Evolutionary conservation across 495 filamentous ascomycete species (phyloP), one percentile per base, ranked within the genome.

Genomic region (Bombardia bombarda): DNA sequence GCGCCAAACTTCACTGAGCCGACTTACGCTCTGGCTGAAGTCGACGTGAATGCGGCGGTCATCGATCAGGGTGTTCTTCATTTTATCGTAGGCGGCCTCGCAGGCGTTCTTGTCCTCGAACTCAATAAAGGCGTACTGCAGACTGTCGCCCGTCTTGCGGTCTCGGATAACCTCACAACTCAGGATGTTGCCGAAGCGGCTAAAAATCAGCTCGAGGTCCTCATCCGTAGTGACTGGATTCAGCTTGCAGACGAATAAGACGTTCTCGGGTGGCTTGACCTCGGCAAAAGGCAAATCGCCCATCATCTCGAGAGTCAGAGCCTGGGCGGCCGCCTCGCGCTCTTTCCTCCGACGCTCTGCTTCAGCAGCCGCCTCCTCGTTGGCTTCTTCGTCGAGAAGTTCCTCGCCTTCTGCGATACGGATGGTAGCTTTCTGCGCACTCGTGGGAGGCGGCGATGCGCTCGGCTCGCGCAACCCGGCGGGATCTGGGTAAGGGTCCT

Each of bases 21-120:
- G 87, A 25, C 84, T 90, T 59, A 92, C 92, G 61, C 87, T 95
- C 62, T 98, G 92, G 23, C 89, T 95, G 67, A 98, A 98, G 60
- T 98, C 92, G 38, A 98, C 93, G 61, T 97, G 92, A 43, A 98
- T 97, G 26, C 92, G 84, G 46, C 95, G 89, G 56, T 98, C 92
- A 51, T 98, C 92, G 56, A 97, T 97, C 44, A 98, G 66, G 6
- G 96, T 89, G 4, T 80, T 83, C 59, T 97, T 86, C 92, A 97
- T 98, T 66, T 98, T 98, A 67, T 90, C 90, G 56, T 97, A 98
- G 12, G 92, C 92, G 40, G 89, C 84, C 65, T 97, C 92, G 61
- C 90, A 97, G 46, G 86, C 83, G 51, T 84, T 79, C 58, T 94
- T 87, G 14, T 95, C 79, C 42, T 89, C 87, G 53, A 93, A 98